Percentiles rank a stretch among this genome's conserved stretches.
phyloP scores from a whole-genome alignment of 768 basidiomycete genomes.

The Tricholoma bakamatsutake region DNA sequence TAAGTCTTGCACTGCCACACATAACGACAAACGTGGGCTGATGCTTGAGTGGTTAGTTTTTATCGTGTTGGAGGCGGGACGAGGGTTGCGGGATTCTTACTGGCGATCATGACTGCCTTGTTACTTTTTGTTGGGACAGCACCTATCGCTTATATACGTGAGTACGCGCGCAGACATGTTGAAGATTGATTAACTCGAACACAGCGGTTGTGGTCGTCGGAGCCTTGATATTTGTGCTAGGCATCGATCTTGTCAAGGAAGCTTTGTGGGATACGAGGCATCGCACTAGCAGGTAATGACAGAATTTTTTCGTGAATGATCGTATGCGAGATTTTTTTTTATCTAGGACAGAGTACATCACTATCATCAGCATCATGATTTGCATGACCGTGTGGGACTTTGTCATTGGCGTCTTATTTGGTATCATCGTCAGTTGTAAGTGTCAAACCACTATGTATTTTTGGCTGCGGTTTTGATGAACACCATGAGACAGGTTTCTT shows the following conservation, averaged over 20 bases:
- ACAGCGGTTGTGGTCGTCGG: slow-evolving; percentile 88
- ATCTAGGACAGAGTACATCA: slow-evolving; percentile 68
- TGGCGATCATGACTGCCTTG: slow-evolving; percentile 66
- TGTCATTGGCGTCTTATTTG: slow-evolving; percentile 88
- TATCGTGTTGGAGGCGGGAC: slow-evolving; percentile 91
- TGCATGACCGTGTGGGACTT: slow-evolving; percentile 96
- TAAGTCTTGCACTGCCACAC: slow-evolving; percentile 16
- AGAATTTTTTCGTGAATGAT: neutral
- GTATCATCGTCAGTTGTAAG: slow-evolving; percentile 86
- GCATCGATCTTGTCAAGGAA: slow-evolving; percentile 91
- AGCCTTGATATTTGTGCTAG: slow-evolving; percentile 89
- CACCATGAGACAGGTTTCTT: slow-evolving; percentile 58
- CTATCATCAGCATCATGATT: slow-evolving; percentile 80
- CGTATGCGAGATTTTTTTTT: slow-evolving; percentile 12
- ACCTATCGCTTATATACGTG: slow-evolving; percentile 90
- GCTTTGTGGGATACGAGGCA: slow-evolving; percentile 94
- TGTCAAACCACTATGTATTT: slow-evolving; percentile 2
- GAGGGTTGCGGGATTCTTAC: slow-evolving; percentile 77
- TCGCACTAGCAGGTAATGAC: slow-evolving; percentile 66
- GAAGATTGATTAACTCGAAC: neutral
- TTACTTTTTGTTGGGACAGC: slow-evolving; percentile 81
- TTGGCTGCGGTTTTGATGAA: neutral
- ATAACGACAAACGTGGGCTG: neutral
- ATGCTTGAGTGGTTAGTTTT: slow-evolving; percentile 42
- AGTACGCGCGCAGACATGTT: slow-evolving; percentile 22